Percentiles rank a stretch among this genome's conserved stretches.
Conservation (phyloP, 228 moss, liverwort and hornwort species). For the Sphagnum fallax region DNA sequence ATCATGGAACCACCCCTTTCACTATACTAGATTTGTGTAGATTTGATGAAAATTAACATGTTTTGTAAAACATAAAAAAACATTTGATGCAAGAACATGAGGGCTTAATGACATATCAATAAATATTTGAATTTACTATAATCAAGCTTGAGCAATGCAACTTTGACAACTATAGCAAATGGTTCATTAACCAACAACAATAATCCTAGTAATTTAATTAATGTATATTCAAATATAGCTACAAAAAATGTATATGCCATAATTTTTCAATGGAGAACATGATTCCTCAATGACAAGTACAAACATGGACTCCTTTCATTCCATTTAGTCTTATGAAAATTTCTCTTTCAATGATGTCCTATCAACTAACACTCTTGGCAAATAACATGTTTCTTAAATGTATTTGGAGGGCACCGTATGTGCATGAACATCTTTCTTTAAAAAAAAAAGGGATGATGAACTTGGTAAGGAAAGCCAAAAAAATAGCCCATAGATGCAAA, state of each 20-base stretch:
- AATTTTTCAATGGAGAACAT: slow-evolving; percentile 27
- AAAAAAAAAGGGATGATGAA: too few species aligned
- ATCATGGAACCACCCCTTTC: too few species aligned
- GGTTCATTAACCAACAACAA: slow-evolving; percentile 11
- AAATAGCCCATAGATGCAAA: too few species aligned
- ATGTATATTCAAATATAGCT: slow-evolving; percentile 22
- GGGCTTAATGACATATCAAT: slow-evolving; percentile 31
- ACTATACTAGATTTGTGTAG: slow-evolving; percentile 6
- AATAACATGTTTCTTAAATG: slow-evolving; percentile 11
- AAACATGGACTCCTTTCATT: slow-evolving; percentile 52
- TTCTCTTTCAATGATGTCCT: slow-evolving; percentile 44
- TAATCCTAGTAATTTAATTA: slow-evolving; percentile 18
- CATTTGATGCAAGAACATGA: slow-evolving; percentile 43
- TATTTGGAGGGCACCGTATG: too few species aligned
- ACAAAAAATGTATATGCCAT: slow-evolving; percentile 3
- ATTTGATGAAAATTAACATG: slow-evolving; percentile 41
- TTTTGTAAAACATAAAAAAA: slow-evolving; percentile 41
- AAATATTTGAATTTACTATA: slow-evolving; percentile 26
- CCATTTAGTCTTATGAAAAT: slow-evolving; percentile 45
- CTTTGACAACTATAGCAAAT: slow-evolving; percentile 24
- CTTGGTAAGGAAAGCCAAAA: too few species aligned
- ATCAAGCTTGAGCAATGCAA: slow-evolving; percentile 25
- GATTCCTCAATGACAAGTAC: slow-evolving; percentile 38
- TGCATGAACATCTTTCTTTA: too few species aligned
- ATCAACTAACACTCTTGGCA: slow-evolving; percentile 22